phyloP scores from a whole-genome alignment of 2,329 filamentous ascomycete genomes.

The Stachybotrys chartarum region DNA sequence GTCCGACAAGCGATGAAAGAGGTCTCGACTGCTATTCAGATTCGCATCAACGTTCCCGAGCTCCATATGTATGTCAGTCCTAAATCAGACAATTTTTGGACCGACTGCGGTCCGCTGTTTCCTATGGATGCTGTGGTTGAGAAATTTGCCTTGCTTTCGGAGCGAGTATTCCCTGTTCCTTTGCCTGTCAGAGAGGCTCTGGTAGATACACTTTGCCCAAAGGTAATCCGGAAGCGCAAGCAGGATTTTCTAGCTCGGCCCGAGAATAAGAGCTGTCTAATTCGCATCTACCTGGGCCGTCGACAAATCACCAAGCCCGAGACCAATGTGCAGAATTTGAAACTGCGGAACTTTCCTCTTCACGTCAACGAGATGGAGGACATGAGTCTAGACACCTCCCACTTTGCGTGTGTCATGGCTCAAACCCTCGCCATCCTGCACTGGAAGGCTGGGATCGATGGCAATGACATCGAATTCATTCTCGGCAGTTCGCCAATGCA shows the following conservation, averaged over 20 bases:
- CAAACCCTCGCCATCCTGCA: conserved; percentile 2
- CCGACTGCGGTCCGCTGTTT: neutral
- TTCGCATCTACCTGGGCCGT: conserved; percentile 4
- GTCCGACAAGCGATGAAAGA: neutral
- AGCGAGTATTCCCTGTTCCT: neutral
- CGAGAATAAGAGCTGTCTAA: conserved; percentile 3
- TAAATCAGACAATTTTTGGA: neutral
- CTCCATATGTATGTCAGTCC: neutral
- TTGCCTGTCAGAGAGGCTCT: neutral
- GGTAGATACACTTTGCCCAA: conserved; percentile 2
- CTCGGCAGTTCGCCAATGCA: conserved; percentile 1
- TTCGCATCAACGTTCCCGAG: neutral
- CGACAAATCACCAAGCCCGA: neutral
- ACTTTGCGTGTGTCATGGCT: conserved; percentile 1
- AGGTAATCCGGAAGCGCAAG: conserved; percentile 1
- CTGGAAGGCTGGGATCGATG: conserved; percentile 3
- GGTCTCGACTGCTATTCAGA: neutral
- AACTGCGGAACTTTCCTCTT: conserved; percentile 3
- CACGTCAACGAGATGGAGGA: conserved; percentile 4
- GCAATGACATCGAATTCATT: conserved; percentile 4
- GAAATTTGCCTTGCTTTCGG: neutral
- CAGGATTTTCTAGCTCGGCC: conserved; percentile 1
- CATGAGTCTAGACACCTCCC: neutral
- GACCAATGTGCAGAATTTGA: neutral
- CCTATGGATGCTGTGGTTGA: neutral